phyloP scores from a whole-genome alignment of 306 rosid genomes.

The Alnus rubra region DNA sequence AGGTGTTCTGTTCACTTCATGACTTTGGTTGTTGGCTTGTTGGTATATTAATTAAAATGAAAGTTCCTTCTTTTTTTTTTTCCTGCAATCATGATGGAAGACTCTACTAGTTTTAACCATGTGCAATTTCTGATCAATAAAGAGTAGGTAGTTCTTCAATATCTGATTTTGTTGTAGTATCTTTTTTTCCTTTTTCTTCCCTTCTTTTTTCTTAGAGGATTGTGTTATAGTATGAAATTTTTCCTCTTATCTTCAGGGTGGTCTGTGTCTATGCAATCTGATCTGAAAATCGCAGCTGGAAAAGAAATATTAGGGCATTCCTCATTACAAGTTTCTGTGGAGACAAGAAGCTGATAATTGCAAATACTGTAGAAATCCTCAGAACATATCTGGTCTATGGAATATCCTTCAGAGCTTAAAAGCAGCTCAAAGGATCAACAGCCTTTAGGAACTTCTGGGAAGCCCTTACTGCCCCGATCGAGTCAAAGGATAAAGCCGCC shows the following conservation, averaged over 20 bases:
- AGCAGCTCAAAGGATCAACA: constrained; percentile 31
- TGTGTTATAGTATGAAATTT: constrained; percentile 1
- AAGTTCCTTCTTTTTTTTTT: not conserved
- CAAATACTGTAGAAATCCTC: constrained; percentile 12
- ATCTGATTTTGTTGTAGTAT: not conserved
- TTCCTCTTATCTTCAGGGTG: constrained; percentile 14
- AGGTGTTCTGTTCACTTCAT: not conserved
- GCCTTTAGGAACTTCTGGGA: constrained; percentile 33
- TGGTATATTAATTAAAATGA: not conserved
- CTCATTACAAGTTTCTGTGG: constrained; percentile 24
- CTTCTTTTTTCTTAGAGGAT: not conserved
- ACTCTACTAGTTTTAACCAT: not conserved
- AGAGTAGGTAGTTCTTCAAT: not conserved
- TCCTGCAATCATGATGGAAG: not conserved
- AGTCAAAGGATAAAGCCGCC: constrained; percentile 43
- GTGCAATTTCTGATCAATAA: not conserved
- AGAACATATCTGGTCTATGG: constrained; percentile 43
- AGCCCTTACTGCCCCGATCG: constrained; percentile 3
- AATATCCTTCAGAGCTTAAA: constrained; percentile 32
- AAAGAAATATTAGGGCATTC: constrained; percentile 28
- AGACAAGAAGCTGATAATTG: constrained; percentile 28
- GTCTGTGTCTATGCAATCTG: constrained; percentile 17
- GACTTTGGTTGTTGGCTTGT: not conserved
- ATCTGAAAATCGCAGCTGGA: constrained; percentile 31
- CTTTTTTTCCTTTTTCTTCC: not conserved